phyloP scores from a whole-genome alignment of 2,329 filamentous ascomycete genomes.

The Onygenales sp. region DNA sequence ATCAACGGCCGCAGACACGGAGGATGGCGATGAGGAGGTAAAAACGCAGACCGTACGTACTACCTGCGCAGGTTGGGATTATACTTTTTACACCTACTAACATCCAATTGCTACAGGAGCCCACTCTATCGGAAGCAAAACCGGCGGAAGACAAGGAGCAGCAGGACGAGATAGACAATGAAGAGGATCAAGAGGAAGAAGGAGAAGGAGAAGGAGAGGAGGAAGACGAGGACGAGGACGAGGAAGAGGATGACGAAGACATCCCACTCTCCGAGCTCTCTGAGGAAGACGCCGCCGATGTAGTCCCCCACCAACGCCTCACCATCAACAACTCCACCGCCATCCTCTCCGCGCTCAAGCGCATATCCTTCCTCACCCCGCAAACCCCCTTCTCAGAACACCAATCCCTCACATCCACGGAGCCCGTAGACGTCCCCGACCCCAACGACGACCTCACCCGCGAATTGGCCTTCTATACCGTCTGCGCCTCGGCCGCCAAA shows the following conservation, averaged over 20 bases:
- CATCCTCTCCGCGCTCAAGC: slow-evolving; percentile 67
- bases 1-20: slow-evolving; percentile 17
- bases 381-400: slow-evolving; percentile 72
- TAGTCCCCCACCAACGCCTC: slow-evolving; percentile 81
- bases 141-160: slow-evolving; percentile 26
- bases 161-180: slow-evolving; percentile 10
- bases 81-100: neutral
- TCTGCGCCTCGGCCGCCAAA: slow-evolving; percentile 70
- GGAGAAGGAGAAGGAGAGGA: slow-evolving; percentile 27
- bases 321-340: slow-evolving; percentile 96
- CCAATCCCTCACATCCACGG: slow-evolving; percentile 62
- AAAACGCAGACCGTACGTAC: slow-evolving; percentile 12
- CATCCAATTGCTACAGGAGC: neutral
- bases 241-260: slow-evolving; percentile 71
- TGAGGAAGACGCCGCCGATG: slow-evolving; percentile 74
- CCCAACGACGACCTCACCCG: slow-evolving; percentile 85
- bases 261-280: slow-evolving; percentile 79
- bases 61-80: neutral
- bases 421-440: slow-evolving; percentile 65
- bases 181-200: slow-evolving; percentile 18
- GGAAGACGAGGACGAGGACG: slow-evolving; percentile 47
- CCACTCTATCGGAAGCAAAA: slow-evolving; percentile 36
- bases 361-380: slow-evolving; percentile 46
- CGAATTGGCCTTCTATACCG: slow-evolving; percentile 87
- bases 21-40: slow-evolving; percentile 19